Percentiles rank a stretch among this genome's conserved stretches.
Conservation (phyloP, 257 asterid species). For the Gardenia jasminoides region DNA sequence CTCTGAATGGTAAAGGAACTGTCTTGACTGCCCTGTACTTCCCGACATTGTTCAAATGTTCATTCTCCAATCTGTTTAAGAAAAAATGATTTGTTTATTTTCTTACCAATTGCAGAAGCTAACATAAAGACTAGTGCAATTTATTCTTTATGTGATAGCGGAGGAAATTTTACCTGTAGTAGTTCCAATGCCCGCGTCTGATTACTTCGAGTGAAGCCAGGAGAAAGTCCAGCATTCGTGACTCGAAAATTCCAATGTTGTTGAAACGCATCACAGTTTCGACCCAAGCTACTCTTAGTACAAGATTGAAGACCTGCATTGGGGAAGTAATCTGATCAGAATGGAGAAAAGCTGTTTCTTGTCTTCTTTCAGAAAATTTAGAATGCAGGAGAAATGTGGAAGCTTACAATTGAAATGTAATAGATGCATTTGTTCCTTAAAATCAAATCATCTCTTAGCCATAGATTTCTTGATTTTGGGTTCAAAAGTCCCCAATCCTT, state of each 20-base stretch:
- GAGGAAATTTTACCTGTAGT: constrained; percentile 53
- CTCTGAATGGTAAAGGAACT: constrained; percentile 88
- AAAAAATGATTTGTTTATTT: neutral
- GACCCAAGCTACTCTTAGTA: constrained; percentile 86
- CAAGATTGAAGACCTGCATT: constrained; percentile 63
- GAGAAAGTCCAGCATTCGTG: constrained; percentile 61
- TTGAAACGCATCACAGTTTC: constrained; percentile 71
- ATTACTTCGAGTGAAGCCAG: constrained; percentile 89
- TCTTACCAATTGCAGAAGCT: neutral
- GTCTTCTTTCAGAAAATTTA: neutral
- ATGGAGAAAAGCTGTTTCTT: neutral
- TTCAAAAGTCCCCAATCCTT: constrained; percentile 92
- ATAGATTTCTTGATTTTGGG: constrained; percentile 54
- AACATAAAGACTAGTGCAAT: too few relatives aligned
- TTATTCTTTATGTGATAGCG: neutral
- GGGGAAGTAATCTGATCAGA: neutral
- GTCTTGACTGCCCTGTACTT: constrained; percentile 85
- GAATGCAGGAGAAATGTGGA: neutral
- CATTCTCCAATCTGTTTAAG: constrained; percentile 76
- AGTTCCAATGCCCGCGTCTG: constrained; percentile 99
- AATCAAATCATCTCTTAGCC: constrained; percentile 82
- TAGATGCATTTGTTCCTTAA: constrained; percentile 70
- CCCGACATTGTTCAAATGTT: constrained; percentile 88
- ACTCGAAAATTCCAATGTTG: constrained; percentile 54
- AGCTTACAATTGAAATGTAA: constrained; percentile 83